A percentile compares a stretch with the other conserved stretches of the same genome.
These are phyloP conservation scores for Cordyceps fumosorosea DNA, from an alignment of 2,329 filamentous ascomycete species.

Conservation along the genomic window DNA sequence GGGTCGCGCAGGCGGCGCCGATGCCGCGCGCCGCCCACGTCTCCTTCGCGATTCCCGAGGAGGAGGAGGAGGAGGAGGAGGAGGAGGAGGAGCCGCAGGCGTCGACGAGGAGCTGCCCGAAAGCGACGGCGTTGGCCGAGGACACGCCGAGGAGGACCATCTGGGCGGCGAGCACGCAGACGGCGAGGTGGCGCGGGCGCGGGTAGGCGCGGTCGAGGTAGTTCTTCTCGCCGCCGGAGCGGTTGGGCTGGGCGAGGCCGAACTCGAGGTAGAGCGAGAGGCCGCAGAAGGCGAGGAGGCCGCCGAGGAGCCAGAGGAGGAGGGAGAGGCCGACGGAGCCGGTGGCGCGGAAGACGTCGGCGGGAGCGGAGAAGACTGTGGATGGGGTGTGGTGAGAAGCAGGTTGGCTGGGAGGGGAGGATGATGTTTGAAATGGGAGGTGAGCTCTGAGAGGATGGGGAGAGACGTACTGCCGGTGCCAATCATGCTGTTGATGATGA, in stretches of 20 bases:
- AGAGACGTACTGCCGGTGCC: constrained; percentile 48
- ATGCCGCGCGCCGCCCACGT: constrained; percentile 53
- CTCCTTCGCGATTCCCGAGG: constrained; percentile 34
- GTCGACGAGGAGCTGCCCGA: constrained; percentile 51
- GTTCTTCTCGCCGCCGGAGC: constrained; percentile 59
- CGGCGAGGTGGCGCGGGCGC: constrained; percentile 51
- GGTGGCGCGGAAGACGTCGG: constrained; percentile 44
- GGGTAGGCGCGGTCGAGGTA: constrained; percentile 59
- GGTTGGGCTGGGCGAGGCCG: constrained; percentile 50
- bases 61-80: constrained; percentile 30
- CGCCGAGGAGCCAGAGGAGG: constrained; percentile 31
- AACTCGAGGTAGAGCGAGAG: constrained; percentile 58
- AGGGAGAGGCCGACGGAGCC: constrained; percentile 38
- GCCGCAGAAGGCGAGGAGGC: constrained; percentile 50
- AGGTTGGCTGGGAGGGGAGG: no score
- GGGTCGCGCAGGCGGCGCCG: constrained; percentile 46
- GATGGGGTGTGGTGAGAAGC: no score
- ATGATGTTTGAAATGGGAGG: no score
- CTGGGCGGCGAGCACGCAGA: constrained; percentile 52
- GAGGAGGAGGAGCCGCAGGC: constrained; percentile 33
- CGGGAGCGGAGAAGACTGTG: constrained; percentile 48
- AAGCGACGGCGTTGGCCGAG: constrained; percentile 51
- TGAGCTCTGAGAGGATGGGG: not conserved
- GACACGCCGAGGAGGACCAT: constrained; percentile 58
- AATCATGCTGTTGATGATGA: constrained; percentile 54